Evolutionary conservation across 805 yeast genomes (phyloP).

Genomic region (Teunomyces atbi): DNA sequence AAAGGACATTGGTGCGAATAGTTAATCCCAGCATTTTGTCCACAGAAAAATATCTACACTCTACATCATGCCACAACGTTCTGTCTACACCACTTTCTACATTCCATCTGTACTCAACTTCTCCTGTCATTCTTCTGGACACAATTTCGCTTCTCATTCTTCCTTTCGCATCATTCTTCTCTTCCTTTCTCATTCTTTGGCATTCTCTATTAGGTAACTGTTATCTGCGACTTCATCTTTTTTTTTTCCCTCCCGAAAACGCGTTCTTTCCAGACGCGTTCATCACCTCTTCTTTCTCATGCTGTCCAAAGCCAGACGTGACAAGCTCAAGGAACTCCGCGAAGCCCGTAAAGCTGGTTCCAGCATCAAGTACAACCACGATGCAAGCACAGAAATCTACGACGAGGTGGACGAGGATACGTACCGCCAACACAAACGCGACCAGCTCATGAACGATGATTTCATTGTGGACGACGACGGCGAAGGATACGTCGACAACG

Average conservation of each 20-base stretch:
- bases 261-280: too few relatives aligned
- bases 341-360: conserved; percentile 63
- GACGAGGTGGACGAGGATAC: conserved; percentile 85
- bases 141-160: too few relatives aligned
- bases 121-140: too few relatives aligned
- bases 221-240: too few relatives aligned
- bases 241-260: not conserved
- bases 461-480: conserved; percentile 95
- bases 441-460: conserved; percentile 82
- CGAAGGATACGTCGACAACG: conserved; percentile 90
- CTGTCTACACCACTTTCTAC: too few relatives aligned
- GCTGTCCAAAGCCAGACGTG: conserved; percentile 38
- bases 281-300: conserved; percentile 9
- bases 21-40: too few relatives aligned
- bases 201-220: too few relatives aligned
- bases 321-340: conserved; percentile 59
- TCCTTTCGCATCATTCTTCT: too few relatives aligned
- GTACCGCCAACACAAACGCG: conserved; percentile 72
- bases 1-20: conserved; percentile 47
- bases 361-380: conserved; percentile 35
- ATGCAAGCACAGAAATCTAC: conserved; percentile 61
- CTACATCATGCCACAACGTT: too few relatives aligned
- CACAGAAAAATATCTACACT: too few relatives aligned
- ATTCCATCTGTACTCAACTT: too few relatives aligned
- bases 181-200: too few relatives aligned